These are phyloP conservation scores for Pleurotus pulmonarius DNA, from an alignment of 768 basidiomycete genomes.

Conservation along the genomic window DNA sequence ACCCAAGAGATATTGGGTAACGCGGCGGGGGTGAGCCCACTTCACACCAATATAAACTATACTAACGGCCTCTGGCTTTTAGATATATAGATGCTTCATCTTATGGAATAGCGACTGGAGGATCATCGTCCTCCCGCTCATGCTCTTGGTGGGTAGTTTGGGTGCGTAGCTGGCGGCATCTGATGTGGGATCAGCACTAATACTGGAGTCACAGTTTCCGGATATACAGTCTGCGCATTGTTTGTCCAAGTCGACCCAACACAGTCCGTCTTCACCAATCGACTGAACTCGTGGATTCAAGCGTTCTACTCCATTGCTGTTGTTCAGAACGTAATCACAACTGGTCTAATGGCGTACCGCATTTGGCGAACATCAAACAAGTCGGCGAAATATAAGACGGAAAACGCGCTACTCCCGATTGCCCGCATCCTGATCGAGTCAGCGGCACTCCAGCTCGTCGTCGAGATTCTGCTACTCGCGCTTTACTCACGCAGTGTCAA, in stretches of 20 bases:
- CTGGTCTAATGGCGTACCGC: constrained; percentile 16
- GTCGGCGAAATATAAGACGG: constrained; percentile 9
- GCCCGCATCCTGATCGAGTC: constrained; percentile 16
- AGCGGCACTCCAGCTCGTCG: constrained; percentile 15
- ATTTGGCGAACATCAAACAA: constrained; percentile 13
- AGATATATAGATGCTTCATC: constrained; percentile 21
- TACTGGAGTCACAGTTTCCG: too few relatives aligned
- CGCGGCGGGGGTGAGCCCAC: too few relatives aligned
- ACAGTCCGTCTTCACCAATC: constrained; percentile 11
- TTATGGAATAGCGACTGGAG: constrained; percentile 13
- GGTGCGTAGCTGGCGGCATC: constrained; percentile 6
- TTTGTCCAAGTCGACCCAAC: constrained; percentile 9
- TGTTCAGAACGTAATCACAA: constrained; percentile 16
- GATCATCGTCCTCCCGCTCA: constrained; percentile 12
- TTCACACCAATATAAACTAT: too few relatives aligned
- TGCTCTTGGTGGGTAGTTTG: constrained; percentile 12
- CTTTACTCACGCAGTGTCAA: constrained; percentile 14
- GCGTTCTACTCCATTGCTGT: constrained; percentile 17
- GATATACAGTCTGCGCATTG: constrained; percentile 12
- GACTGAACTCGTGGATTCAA: constrained; percentile 15
- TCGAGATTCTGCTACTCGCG: constrained; percentile 14
- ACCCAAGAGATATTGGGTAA: constrained; percentile 17
- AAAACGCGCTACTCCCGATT: constrained; percentile 10
- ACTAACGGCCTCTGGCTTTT: too few relatives aligned
- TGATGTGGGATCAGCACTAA: too few relatives aligned